Percentiles rank a stretch among this genome's conserved stretches.
These are phyloP conservation scores for Wallacemonas sp. DNA, from an alignment of 208 protist genomes.

Conservation along the genomic window DNA sequence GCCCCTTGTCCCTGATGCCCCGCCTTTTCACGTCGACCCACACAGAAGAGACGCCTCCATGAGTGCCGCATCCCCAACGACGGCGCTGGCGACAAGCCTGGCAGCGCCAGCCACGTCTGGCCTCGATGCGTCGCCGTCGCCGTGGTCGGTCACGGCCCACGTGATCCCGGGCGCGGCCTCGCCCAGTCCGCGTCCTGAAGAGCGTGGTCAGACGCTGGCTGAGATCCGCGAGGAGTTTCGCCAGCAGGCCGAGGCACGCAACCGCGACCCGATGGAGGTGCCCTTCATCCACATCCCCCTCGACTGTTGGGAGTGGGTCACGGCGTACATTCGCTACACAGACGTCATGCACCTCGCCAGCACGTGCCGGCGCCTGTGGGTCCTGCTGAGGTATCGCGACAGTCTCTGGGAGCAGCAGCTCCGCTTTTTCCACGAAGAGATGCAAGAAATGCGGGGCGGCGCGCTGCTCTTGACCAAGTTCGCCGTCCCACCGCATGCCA, in stretches of 20 bases:
- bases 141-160: not conserved
- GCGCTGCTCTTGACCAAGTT: conserved; percentile 45
- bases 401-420: conserved; percentile 75
- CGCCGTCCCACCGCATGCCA: not conserved
- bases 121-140: not conserved
- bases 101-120: not conserved
- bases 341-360: conserved; percentile 50
- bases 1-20: not conserved
- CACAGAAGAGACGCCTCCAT: too few species aligned
- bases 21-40: not conserved
- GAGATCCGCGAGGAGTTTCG: conserved; percentile 32
- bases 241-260: conserved; percentile 24
- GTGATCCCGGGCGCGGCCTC: not conserved
- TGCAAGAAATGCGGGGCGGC: conserved; percentile 50
- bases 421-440: conserved; percentile 52
- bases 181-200: conserved; percentile 14
- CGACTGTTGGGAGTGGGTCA: conserved; percentile 48
- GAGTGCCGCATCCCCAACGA: too few species aligned
- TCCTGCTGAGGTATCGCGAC: conserved; percentile 41
- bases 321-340: conserved; percentile 38
- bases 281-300: conserved; percentile 36
- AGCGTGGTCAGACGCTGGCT: not conserved
- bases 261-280: conserved; percentile 18
- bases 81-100: too few species aligned
- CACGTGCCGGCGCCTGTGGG: conserved; percentile 54